These are phyloP conservation scores for Oenanthe javanica DNA, from an alignment of 140 eudicot genomes.

Conservation along the genomic window DNA sequence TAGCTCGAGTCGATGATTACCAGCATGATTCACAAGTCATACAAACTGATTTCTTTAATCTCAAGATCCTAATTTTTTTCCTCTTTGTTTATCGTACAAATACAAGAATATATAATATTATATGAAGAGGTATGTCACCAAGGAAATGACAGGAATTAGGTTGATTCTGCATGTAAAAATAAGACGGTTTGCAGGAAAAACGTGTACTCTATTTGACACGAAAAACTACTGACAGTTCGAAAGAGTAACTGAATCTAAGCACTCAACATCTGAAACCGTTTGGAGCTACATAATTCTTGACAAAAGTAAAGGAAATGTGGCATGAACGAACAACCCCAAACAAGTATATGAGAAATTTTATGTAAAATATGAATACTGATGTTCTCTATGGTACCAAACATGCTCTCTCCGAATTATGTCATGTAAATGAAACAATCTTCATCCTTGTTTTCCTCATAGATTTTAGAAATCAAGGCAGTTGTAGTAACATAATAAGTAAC, in stretches of 20 bases:
- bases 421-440: conserved; percentile 95
- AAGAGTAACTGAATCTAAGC: background rate
- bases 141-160: background rate
- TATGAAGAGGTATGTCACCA: background rate
- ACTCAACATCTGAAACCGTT: background rate
- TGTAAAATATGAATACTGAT: background rate
- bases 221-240: background rate
- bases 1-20: too few species aligned
- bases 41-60: too few species aligned
- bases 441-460: conserved; percentile 89
- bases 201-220: background rate
- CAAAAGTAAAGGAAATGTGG: background rate
- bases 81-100: too few species aligned
- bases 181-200: background rate
- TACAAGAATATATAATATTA: too few species aligned
- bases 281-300: background rate
- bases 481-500: too few species aligned
- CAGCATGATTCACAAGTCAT: too few species aligned
- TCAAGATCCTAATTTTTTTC: too few species aligned
- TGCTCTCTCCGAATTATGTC: conserved; percentile 97
- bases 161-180: background rate
- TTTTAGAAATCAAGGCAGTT: conserved; percentile 96
- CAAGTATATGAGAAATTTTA: background rate
- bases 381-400: conserved; percentile 45
- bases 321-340: background rate